phyloP scores from a whole-genome alignment of 208 protist genomes.

The Leishmania aethiopica region DNA sequence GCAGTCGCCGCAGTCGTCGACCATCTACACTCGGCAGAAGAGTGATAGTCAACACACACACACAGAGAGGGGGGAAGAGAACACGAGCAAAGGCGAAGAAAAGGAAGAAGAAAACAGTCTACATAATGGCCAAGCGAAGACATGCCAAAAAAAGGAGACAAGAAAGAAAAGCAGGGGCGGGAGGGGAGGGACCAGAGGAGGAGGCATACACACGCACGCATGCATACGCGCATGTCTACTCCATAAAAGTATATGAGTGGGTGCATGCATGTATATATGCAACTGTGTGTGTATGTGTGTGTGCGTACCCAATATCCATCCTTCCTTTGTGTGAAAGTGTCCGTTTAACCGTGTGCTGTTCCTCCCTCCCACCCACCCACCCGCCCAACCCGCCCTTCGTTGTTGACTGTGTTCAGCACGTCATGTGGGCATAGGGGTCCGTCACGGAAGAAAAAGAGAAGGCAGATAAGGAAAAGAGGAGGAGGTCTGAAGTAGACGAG shows the following conservation, averaged over 20 bases:
- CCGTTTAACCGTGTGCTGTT: not conserved
- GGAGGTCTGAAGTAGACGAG: no score
- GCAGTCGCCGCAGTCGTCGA: not conserved
- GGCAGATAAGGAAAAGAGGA: no score
- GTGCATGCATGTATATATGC: not conserved
- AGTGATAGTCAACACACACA: not conserved
- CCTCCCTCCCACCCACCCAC: not conserved
- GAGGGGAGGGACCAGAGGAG: not conserved
- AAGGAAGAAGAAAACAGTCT: not conserved
- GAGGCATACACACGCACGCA: not conserved
- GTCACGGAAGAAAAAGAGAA: no score
- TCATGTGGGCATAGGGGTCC: no score
- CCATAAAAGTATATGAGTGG: not conserved
- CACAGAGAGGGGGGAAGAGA: not conserved
- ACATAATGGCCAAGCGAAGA: not conserved
- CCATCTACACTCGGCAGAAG: not conserved
- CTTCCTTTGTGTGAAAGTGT: not conserved
- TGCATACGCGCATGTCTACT: not conserved
- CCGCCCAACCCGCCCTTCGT: no score
- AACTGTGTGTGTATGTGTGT: not conserved
- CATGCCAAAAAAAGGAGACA: not conserved
- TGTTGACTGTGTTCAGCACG: no score
- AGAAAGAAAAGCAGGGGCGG: not conserved
- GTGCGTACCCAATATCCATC: not conserved
- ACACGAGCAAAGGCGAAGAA: not conserved